phyloP scores from a whole-genome alignment of 164 flowering plant species.

The Pachysandra terminalis region DNA sequence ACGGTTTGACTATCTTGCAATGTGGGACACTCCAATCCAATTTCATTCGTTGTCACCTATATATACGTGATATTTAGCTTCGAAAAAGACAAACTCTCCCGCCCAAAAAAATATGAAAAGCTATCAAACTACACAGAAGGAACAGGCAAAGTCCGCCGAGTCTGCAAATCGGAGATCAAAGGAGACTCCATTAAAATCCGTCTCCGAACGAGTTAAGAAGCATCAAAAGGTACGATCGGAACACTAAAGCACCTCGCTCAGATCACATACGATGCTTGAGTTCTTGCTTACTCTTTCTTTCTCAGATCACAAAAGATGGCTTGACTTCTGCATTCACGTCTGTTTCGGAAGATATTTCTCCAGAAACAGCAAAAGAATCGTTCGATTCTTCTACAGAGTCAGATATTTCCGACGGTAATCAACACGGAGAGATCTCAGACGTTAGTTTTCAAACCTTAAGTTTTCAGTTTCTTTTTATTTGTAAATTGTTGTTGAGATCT shows the following conservation, averaged over 20 bases:
- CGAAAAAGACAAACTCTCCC: slow-evolving; percentile 15
- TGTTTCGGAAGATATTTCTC: slow-evolving; percentile 16
- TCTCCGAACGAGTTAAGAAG: slow-evolving; percentile 17
- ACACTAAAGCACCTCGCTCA: background rate
- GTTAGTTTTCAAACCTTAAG: background rate
- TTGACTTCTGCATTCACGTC: too few relatives aligned
- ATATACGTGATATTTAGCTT: too few relatives aligned
- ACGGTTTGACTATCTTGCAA: too few relatives aligned
- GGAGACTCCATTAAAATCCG: slow-evolving; percentile 7
- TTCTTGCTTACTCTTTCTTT: background rate
- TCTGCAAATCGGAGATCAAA: slow-evolving; percentile 23
- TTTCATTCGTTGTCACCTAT: too few relatives aligned
- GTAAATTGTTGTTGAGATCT: background rate
- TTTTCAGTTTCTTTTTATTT: background rate
- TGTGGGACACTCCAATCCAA: too few relatives aligned
- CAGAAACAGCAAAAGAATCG: slow-evolving; percentile 4
- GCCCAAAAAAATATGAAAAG: slow-evolving; percentile 27
- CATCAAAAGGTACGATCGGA: slow-evolving; percentile 16
- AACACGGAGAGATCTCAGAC: slow-evolving; percentile 2
- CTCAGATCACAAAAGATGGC: slow-evolving; percentile 26
- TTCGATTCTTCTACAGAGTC: slow-evolving; percentile 12
- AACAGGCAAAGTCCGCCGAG: slow-evolving; percentile 11
- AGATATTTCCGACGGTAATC: slow-evolving; percentile 9
- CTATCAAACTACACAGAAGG: slow-evolving; percentile 29
- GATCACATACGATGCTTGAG: background rate